phyloP scores from a whole-genome alignment of 1,284 basidiomycete genomes.

The Peniophora sp. region DNA sequence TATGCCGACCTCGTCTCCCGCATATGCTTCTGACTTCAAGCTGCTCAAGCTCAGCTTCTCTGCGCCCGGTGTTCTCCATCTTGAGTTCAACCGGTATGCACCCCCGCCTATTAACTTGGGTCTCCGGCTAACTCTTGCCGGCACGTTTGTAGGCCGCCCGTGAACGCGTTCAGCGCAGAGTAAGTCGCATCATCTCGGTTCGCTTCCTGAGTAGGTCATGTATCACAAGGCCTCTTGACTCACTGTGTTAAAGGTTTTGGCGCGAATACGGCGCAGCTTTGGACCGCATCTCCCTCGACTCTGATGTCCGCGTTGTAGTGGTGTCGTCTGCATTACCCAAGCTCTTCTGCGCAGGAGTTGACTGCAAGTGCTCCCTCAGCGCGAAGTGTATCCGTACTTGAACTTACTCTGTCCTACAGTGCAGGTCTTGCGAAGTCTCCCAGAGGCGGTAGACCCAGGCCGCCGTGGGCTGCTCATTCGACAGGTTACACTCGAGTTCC shows the following conservation, averaged over 20 bases:
- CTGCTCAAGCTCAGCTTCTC: constrained; percentile 9
- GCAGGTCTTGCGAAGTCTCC: constrained; percentile 22
- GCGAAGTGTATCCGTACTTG: constrained; percentile 4
- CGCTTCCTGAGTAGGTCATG: neutral
- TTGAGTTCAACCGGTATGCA: constrained; percentile 10
- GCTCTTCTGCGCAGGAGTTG: constrained; percentile 76
- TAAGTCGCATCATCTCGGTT: constrained; percentile 1
- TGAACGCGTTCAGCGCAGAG: constrained; percentile 10
- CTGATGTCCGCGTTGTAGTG: constrained; percentile 62
- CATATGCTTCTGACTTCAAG: constrained; percentile 10
- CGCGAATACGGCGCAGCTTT: constrained; percentile 57
- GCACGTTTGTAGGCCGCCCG: constrained; percentile 8
- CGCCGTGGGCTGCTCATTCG: constrained; percentile 45
- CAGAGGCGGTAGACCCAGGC: constrained; percentile 32
- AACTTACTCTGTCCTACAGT: constrained; percentile 14
- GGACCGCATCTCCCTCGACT: constrained; percentile 44
- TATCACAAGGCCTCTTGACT: neutral
- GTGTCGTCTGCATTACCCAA: constrained; percentile 64
- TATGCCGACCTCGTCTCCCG: neutral
- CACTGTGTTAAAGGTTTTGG: constrained; percentile 52
- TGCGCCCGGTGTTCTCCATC: constrained; percentile 7
- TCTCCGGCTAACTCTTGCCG: neutral
- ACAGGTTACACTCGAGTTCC: constrained; percentile 56
- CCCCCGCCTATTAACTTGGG: neutral
- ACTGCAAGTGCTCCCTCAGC: constrained; percentile 43